These are phyloP conservation scores for Exophiala lecanii-corni DNA, from an alignment of 2,329 filamentous ascomycete species.

Conservation along the genomic window DNA sequence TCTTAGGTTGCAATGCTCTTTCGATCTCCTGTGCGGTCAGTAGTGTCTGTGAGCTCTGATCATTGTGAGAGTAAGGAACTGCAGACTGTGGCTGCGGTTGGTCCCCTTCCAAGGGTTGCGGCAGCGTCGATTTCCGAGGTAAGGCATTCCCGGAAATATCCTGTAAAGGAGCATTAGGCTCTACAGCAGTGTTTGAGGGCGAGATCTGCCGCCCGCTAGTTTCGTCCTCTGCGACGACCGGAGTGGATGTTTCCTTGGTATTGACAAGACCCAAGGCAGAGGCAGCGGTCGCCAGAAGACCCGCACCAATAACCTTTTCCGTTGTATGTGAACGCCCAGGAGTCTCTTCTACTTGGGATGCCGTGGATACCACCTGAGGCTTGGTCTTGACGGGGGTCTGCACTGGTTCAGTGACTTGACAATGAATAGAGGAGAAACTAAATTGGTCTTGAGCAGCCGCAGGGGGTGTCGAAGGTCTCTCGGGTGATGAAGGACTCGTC, in stretches of 20 bases:
- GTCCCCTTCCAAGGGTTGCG: background rate
- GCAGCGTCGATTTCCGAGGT: slow-evolving; percentile 25
- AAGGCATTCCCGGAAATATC: slow-evolving; percentile 58
- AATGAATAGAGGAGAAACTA: slow-evolving; percentile 32
- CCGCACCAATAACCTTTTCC: slow-evolving; percentile 24
- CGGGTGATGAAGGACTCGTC: slow-evolving; percentile 18
- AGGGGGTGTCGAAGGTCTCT: slow-evolving; percentile 10
- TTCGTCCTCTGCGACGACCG: slow-evolving; percentile 60
- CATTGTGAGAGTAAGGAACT: slow-evolving; percentile 47
- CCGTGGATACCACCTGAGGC: slow-evolving; percentile 32
- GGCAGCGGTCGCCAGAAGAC: slow-evolving; percentile 22
- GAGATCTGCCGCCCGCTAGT: slow-evolving; percentile 51
- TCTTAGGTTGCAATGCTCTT: slow-evolving; percentile 52
- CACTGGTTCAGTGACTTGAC: slow-evolving; percentile 31
- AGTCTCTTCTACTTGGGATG: slow-evolving; percentile 24
- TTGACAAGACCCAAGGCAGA: slow-evolving; percentile 22
- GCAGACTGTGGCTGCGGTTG: slow-evolving; percentile 3
- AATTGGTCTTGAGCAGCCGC: slow-evolving; percentile 20
- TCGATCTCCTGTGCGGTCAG: slow-evolving; percentile 81
- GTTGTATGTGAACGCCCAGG: slow-evolving; percentile 35
- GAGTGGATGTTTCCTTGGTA: slow-evolving; percentile 35
- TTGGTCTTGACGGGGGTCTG: slow-evolving; percentile 24
- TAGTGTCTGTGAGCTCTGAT: slow-evolving; percentile 76
- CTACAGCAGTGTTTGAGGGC: slow-evolving; percentile 32
- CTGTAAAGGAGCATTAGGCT: slow-evolving; percentile 48